A percentile compares a stretch with the other conserved stretches of the same genome.
Evolutionary conservation across 1,284 basidiomycete genomes (phyloP).

Genomic region (Sphaerobolus stellatus): DNA sequence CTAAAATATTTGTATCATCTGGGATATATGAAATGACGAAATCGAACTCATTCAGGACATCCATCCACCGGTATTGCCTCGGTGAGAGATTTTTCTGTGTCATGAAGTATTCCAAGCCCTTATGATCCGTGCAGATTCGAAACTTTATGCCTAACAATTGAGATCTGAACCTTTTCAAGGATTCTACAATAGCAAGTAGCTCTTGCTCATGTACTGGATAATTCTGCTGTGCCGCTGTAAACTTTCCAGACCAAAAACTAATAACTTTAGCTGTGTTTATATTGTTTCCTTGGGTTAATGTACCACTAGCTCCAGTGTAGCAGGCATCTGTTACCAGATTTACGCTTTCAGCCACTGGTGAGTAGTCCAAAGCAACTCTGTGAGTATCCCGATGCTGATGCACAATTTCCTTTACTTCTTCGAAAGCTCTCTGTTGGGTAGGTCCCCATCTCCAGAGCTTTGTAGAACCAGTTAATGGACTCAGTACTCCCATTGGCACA

Average conservation of each 20-base stretch:
- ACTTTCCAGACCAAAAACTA: slow-evolving; percentile 31
- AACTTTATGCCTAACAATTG: slow-evolving; percentile 31
- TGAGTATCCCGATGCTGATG: slow-evolving; percentile 18
- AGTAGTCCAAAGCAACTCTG: slow-evolving; percentile 24
- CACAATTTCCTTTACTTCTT: slow-evolving; percentile 25
- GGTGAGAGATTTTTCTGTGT: slow-evolving; percentile 33
- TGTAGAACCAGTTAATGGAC: slow-evolving; percentile 13
- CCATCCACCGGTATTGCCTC: slow-evolving; percentile 33
- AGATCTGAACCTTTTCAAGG: slow-evolving; percentile 21
- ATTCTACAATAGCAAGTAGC: slow-evolving; percentile 21
- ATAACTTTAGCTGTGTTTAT: slow-evolving; percentile 18
- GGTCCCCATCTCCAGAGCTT: slow-evolving; percentile 21
- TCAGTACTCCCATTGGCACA: slow-evolving; percentile 23
- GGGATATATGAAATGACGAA: slow-evolving; percentile 34
- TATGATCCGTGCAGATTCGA: slow-evolving; percentile 34
- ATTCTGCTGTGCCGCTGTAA: slow-evolving; percentile 27
- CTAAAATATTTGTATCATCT: slow-evolving; percentile 18
- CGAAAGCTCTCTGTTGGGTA: slow-evolving; percentile 29
- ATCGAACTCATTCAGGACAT: slow-evolving; percentile 32
- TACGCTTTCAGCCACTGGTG: slow-evolving; percentile 18
- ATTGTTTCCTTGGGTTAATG: slow-evolving; percentile 23
- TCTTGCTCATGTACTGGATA: slow-evolving; percentile 30
- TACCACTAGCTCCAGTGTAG: slow-evolving; percentile 20
- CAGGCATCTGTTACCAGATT: slow-evolving; percentile 24
- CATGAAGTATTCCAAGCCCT: slow-evolving; percentile 30